Conservation (phyloP, 2,329 filamentous ascomycete species). For the Penicillium hesseltinei region DNA sequence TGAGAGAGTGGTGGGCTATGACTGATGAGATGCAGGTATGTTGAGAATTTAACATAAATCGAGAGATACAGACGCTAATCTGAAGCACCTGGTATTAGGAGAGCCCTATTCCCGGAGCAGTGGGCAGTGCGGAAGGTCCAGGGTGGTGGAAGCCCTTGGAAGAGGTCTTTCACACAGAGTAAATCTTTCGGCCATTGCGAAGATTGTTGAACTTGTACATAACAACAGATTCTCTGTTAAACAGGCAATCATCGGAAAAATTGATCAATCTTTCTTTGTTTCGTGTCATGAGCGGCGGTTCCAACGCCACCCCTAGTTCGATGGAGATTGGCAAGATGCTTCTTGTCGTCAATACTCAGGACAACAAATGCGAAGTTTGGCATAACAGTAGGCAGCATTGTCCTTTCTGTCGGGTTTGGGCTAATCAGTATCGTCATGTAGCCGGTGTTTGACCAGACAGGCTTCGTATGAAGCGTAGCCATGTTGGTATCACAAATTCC, state of each 20-base stretch:
- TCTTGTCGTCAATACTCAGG: conserved; percentile 63
- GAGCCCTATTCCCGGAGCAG: conserved; percentile 32
- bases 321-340: conserved; percentile 71
- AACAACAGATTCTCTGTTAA: not conserved
- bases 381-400: not conserved
- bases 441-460: conserved; percentile 65
- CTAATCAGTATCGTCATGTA: conserved; percentile 53
- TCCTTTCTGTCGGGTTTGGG: not conserved
- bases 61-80: conserved; percentile 4
- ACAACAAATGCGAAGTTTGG: conserved; percentile 41
- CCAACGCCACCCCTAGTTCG: conserved; percentile 81
- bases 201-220: conserved; percentile 2
- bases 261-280: conserved; percentile 70
- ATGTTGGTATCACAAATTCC: conserved; percentile 37
- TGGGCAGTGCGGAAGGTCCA: conserved; percentile 35
- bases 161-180: conserved; percentile 37
- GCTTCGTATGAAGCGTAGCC: conserved; percentile 49
- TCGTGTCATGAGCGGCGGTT: conserved; percentile 70
- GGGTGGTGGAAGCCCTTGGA: conserved; percentile 39
- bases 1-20: conserved; percentile 78
- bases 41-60: not conserved
- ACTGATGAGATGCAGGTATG: conserved; percentile 69
- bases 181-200: not conserved
- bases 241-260: conserved; percentile 57
- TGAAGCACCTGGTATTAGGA: conserved; percentile 20